Evolutionary conservation across 2,329 filamentous ascomycete genomes (phyloP).

Genomic region (Proliferodiscus dingleyae): DNA sequence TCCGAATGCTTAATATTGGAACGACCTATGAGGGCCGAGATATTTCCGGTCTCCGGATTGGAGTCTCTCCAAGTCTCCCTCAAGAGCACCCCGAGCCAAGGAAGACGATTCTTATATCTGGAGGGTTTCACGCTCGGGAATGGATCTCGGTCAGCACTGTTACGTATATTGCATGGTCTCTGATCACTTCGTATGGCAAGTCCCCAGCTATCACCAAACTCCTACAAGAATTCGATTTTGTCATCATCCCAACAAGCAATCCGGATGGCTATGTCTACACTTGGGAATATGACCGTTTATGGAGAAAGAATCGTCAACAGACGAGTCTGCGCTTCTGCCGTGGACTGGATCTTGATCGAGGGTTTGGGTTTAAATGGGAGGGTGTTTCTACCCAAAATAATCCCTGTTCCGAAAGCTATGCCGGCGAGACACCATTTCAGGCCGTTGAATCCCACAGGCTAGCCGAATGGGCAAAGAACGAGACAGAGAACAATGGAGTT

Average conservation of each 20-base stretch:
- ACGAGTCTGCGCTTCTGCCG: slow-evolving; percentile 79
- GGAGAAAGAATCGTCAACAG: slow-evolving; percentile 88
- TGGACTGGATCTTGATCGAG: slow-evolving; percentile 84
- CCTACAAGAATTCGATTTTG: slow-evolving; percentile 77
- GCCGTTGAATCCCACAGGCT: slow-evolving; percentile 72
- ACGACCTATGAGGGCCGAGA: slow-evolving; percentile 81
- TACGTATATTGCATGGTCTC: slow-evolving; percentile 82
- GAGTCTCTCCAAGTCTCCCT: slow-evolving; percentile 49
- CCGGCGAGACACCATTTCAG: slow-evolving; percentile 78
- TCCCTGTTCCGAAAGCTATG: slow-evolving; percentile 87
- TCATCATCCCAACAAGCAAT: slow-evolving; percentile 85
- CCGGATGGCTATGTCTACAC: slow-evolving; percentile 93
- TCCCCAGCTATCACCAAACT: slow-evolving; percentile 67
- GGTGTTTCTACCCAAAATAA: slow-evolving; percentile 61
- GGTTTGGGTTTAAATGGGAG: slow-evolving; percentile 83
- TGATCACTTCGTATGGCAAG: slow-evolving; percentile 80
- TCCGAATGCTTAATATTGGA: slow-evolving; percentile 71
- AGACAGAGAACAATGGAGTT: slow-evolving; percentile 65
- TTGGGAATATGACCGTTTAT: slow-evolving; percentile 86
- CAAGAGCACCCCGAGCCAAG: slow-evolving; percentile 45
- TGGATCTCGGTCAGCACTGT: slow-evolving; percentile 94
- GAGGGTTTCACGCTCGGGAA: slow-evolving; percentile 88
- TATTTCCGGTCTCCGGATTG: slow-evolving; percentile 76
- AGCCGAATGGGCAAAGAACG: slow-evolving; percentile 76
- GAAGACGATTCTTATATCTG: slow-evolving; percentile 76